Percentiles rank a stretch among this genome's conserved stretches.
Evolutionary conservation across 2,329 filamentous ascomycete genomes (phyloP).

Genomic region (Chalaropsis ovoidea): DNA sequence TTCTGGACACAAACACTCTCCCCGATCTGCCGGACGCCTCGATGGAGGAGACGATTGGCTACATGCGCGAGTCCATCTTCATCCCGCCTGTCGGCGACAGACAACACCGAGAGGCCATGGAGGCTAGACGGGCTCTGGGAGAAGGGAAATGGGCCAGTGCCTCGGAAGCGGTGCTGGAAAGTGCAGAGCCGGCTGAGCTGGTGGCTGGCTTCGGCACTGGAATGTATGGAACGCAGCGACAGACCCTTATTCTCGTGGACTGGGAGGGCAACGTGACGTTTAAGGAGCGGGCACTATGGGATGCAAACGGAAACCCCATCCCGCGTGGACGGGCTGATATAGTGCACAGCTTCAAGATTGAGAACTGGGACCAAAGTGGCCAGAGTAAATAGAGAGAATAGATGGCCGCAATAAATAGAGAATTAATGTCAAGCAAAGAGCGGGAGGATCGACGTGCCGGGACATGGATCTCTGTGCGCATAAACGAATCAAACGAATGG

Average conservation of each 20-base stretch:
- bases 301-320: slow-evolving; percentile 46
- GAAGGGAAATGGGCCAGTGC: slow-evolving; percentile 7
- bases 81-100: slow-evolving; percentile 48
- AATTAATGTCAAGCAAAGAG: background rate
- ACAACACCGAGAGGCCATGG: slow-evolving; percentile 38
- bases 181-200: slow-evolving; percentile 29
- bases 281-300: slow-evolving; percentile 50
- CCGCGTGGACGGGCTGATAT: slow-evolving; percentile 46
- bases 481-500: slow-evolving; percentile 15
- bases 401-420: background rate
- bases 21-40: slow-evolving; percentile 36
- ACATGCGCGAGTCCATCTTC: slow-evolving; percentile 52
- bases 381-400: background rate
- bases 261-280: slow-evolving; percentile 53
- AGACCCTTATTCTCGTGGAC: slow-evolving; percentile 53
- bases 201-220: slow-evolving; percentile 44
- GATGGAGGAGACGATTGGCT: slow-evolving; percentile 44
- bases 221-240: slow-evolving; percentile 55
- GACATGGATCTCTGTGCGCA: background rate
- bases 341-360: slow-evolving; percentile 46
- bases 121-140: slow-evolving; percentile 35
- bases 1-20: slow-evolving; percentile 50
- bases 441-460: slow-evolving; percentile 1
- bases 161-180: slow-evolving; percentile 26
- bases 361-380: slow-evolving; percentile 39